Evolutionary conservation across 2,329 filamentous ascomycete genomes (phyloP).

Genomic region (Arachnomyces sp.): DNA sequence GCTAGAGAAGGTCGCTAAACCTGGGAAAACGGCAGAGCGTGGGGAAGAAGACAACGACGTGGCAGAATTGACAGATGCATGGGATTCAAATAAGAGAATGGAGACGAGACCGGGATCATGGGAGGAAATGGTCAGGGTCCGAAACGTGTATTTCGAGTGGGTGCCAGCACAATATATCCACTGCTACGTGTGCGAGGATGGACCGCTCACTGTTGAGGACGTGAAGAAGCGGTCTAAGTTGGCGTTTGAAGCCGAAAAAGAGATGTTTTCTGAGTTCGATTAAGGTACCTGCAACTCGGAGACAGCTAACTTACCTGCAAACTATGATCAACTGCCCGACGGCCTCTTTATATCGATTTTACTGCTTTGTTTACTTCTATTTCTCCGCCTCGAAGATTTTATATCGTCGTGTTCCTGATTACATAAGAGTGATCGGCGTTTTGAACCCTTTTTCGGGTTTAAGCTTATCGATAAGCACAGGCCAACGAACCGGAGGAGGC

Average conservation of each 20-base stretch:
- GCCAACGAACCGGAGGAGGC: conserved; percentile 6
- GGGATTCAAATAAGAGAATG: conserved; percentile 1
- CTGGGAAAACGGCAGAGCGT: conserved; percentile 38
- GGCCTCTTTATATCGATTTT: no score
- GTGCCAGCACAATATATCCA: conserved; percentile 42
- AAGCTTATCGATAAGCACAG: conserved; percentile 36
- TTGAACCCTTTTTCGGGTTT: no score
- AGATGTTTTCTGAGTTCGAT: conserved; percentile 13
- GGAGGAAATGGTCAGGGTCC: conserved; percentile 19
- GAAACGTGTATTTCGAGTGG: conserved; percentile 51
- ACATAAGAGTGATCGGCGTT: no score
- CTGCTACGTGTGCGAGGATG: conserved; percentile 45
- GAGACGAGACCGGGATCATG: conserved; percentile 1
- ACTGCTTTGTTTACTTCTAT: no score
- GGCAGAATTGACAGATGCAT: conserved; percentile 38
- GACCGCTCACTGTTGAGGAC: conserved; percentile 20
- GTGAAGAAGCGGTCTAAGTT: conserved; percentile 12
- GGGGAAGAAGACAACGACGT: conserved; percentile 46
- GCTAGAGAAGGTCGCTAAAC: conserved; percentile 53
- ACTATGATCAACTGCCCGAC: no score
- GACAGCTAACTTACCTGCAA: no score
- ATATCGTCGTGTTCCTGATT: no score
- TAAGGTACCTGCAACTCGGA: conserved; percentile 14
- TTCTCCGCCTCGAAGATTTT: no score
- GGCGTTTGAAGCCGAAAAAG: conserved; percentile 6